phyloP scores from a whole-genome alignment of 2,329 filamentous ascomycete species.

The Aspergillus sp. region DNA sequence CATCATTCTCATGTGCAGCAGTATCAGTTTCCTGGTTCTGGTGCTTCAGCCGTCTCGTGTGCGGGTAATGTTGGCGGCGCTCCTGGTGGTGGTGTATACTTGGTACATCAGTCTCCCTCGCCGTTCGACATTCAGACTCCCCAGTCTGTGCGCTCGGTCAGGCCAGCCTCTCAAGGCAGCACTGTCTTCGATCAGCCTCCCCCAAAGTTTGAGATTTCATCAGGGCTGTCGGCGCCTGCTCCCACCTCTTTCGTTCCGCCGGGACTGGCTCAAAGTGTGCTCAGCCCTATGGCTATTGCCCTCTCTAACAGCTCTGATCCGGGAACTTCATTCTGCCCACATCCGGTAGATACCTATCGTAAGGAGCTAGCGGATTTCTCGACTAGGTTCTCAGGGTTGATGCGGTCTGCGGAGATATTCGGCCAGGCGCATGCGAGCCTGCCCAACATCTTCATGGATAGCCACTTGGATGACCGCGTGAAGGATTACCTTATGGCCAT shows the following conservation, averaged over 20 bases:
- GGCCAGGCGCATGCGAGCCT: conserved; percentile 23
- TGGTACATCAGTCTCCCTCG: conserved; percentile 6
- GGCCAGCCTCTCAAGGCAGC: neutral
- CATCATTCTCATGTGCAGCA: conserved; percentile 12
- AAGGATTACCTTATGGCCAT: conserved; percentile 29
- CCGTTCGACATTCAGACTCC: conserved; percentile 15
- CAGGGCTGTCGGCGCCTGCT: neutral
- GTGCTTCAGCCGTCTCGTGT: neutral
- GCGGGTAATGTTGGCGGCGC: neutral
- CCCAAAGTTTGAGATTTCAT: conserved; percentile 15
- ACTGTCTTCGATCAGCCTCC: conserved; percentile 25
- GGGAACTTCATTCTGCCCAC: neutral
- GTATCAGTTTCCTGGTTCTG: neutral
- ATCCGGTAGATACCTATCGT: neutral
- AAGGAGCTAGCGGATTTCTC: conserved; percentile 17
- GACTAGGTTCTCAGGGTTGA: conserved; percentile 22
- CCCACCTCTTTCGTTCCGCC: neutral
- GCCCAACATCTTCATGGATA: conserved; percentile 23
- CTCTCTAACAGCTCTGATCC: neutral
- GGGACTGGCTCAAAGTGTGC: conserved; percentile 2
- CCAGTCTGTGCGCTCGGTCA: conserved; percentile 6
- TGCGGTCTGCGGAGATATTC: conserved; percentile 23
- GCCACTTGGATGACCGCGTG: conserved; percentile 19
- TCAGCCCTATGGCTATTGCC: neutral
- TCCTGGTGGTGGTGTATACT: neutral